Base-by-base conservation (phyloP, 1,284 basidiomycete species). In the Heterobasidion annosum region DNA sequence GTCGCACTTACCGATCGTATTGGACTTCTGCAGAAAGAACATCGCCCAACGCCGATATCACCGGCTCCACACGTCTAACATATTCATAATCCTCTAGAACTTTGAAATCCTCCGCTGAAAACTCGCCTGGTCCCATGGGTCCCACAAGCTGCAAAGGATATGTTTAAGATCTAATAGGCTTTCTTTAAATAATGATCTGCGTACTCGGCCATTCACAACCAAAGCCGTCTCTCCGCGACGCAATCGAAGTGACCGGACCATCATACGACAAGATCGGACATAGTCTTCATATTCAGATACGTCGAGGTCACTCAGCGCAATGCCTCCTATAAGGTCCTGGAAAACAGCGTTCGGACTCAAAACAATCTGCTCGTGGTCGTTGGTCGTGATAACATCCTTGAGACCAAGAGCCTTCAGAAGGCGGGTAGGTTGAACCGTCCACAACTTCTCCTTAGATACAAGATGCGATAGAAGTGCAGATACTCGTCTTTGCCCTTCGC, bases 151-250 rank as follows among this genome's bases (percentile, higher is more conserved):
- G 58, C 61, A 58, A 18, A 47, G 50, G 44, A 54, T 52, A 13
- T 57, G 12, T 50, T 18, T 33, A 54, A 18, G 15, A 43, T 32
- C 44, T 18, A 53, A 15, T 43, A 34, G 47, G 46, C 35, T 8
- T 50, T n/a, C 50, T 34, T 19, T 7, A 25, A 16, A 34, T 47
- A 25, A 53, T 16, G 35, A 35, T 56, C 33, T 0, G 63, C 79
- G 64, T 64, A 93, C 91, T 35, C 93, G 76, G 42, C 93, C 93
- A 61, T 96, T 96, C 51, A 91, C 72, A 42, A 94, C 61, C 18
- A 97, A 56, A 1, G 77, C 86, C 15, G 75, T 73, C 54, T 83
- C 68, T 0, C 85, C 83, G 1, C 79, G 75, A 10, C 67, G 61
- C 40, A 94, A 61, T 1, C 77, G 77, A 1, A 93, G 62, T 47